Conservation (phyloP, 352 stramenopile genomes). For the Thraustochytrium sp. region DNA sequence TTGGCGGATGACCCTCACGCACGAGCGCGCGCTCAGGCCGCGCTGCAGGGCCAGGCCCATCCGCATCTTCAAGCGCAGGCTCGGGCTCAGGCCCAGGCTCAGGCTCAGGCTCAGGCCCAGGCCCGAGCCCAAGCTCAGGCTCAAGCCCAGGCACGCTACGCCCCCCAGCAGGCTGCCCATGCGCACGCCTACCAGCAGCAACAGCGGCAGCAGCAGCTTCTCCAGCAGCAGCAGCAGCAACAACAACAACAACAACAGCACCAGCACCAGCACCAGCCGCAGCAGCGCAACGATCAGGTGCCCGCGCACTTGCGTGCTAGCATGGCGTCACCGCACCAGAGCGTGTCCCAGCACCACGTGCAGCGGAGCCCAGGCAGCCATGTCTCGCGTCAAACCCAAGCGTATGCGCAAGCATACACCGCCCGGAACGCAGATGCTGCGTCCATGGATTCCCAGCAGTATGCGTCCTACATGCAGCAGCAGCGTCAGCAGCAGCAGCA, state of each 20-base stretch:
- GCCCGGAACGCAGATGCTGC: too few relatives aligned
- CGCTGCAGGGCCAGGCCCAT: not conserved
- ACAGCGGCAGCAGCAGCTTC: not conserved
- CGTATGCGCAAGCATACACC: not conserved
- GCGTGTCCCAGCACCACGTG: not conserved
- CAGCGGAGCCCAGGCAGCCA: not conserved
- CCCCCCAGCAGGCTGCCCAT: not conserved
- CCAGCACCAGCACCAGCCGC: not conserved
- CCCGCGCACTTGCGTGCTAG: not conserved
- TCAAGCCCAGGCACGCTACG: not conserved
- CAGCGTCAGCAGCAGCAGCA: conserved; percentile 9
- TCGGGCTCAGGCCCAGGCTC: not conserved
- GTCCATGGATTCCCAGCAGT: not conserved
- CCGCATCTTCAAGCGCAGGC: not conserved
- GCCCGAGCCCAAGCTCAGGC: not conserved
- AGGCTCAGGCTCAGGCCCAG: not conserved
- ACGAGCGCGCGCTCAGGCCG: not conserved
- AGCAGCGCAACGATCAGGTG: not conserved
- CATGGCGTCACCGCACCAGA: not conserved
- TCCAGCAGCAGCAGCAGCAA: not conserved
- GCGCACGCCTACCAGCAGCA: not conserved
- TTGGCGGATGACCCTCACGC: not conserved
- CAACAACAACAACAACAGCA: not conserved
- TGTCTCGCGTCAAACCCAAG: not conserved
- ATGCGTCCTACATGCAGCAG: not conserved